These are phyloP conservation scores for Chenopodium album DNA, from an alignment of 148 eudicot species.

Conservation along the genomic window DNA sequence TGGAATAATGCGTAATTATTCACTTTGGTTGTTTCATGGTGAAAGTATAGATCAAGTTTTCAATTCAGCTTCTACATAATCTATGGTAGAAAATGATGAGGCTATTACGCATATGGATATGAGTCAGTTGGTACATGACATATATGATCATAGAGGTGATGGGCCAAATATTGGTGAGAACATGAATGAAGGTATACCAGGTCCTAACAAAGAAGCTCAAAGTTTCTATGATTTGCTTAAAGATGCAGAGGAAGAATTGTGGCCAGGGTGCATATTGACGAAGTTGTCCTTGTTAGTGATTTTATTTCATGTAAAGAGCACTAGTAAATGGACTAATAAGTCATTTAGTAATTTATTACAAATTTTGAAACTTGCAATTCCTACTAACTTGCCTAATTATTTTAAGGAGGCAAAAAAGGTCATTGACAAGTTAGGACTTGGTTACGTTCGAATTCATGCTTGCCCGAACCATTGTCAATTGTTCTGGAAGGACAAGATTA, in stretches of 20 bases:
- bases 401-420: not conserved
- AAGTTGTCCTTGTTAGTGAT: slow-evolving; percentile 6
- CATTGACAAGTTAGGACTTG: slow-evolving; percentile 6
- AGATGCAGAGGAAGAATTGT: not conserved
- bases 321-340: not conserved
- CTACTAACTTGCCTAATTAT: too few relatives aligned
- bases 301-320: not conserved
- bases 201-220: not conserved
- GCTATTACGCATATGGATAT: not conserved
- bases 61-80: not conserved
- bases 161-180: not conserved
- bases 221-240: not conserved
- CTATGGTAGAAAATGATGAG: not conserved
- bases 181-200: not conserved
- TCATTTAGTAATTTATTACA: not conserved
- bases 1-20: not conserved
- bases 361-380: too few relatives aligned
- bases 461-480: slow-evolving; percentile 8
- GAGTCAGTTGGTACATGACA: not conserved
- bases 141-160: not conserved
- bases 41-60: not conserved
- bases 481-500: not conserved
- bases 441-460: not conserved
- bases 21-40: not conserved
- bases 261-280: slow-evolving; percentile 1